These are phyloP conservation scores for Tilletia walkeri DNA, from an alignment of 1,284 basidiomycete genomes.

Conservation along the genomic window DNA sequence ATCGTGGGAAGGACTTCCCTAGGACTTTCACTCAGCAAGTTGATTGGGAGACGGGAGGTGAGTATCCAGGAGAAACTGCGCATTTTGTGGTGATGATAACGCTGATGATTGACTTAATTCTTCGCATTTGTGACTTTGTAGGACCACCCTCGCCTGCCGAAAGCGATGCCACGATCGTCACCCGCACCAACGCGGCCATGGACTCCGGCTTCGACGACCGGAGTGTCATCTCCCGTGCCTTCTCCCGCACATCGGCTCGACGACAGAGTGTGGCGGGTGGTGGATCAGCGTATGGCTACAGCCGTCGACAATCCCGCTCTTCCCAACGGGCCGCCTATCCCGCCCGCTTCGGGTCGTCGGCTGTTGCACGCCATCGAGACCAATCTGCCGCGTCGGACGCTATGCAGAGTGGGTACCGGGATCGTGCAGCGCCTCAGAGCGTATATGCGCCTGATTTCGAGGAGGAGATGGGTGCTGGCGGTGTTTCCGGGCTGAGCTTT, in stretches of 20 bases:
- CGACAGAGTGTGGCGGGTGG: conserved; percentile 40
- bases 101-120: too few relatives aligned
- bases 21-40: conserved; percentile 50
- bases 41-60: conserved; percentile 47
- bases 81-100: too few relatives aligned
- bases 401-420: neutral
- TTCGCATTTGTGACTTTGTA: neutral
- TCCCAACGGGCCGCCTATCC: neutral
- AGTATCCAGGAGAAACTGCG: neutral
- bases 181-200: conserved; percentile 27
- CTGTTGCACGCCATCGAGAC: neutral
- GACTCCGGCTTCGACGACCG: conserved; percentile 39
- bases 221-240: conserved; percentile 23
- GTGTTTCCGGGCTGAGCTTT: conserved; percentile 58
- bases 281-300: conserved; percentile 41
- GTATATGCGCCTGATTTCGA: conserved; percentile 50
- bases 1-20: conserved; percentile 25
- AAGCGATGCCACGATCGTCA: conserved; percentile 40
- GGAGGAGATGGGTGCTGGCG: conserved; percentile 20
- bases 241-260: conserved; percentile 41
- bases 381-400: neutral
- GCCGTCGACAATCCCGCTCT: conserved; percentile 24
- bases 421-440: conserved; percentile 27
- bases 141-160: conserved; percentile 39
- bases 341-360: neutral